These are phyloP conservation scores for Fistulina hepatica DNA, from an alignment of 1,284 basidiomycete species.

Conservation along the genomic window DNA sequence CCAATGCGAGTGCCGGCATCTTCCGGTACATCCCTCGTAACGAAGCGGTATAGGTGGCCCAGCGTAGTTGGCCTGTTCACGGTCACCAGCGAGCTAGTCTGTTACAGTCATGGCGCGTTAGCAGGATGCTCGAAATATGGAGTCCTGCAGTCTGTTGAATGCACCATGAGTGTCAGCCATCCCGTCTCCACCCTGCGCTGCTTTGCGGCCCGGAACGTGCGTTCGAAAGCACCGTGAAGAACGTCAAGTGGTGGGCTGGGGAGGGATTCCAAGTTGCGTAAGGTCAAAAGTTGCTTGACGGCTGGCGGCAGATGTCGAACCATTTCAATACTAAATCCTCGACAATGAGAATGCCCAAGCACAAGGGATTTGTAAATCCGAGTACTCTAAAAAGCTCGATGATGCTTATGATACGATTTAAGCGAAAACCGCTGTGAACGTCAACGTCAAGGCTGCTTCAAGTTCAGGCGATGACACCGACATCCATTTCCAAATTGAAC, in stretches of 20 bases:
- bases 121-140: conserved; percentile 8
- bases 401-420: no score
- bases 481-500: no score
- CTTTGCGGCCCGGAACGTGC: conserved; percentile 53
- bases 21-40: conserved; percentile 40
- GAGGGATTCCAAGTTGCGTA: conserved; percentile 55
- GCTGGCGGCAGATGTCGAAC: conserved; percentile 33
- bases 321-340: no score
- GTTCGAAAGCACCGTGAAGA: conserved; percentile 47
- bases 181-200: conserved; percentile 58
- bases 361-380: no score
- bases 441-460: no score
- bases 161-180: conserved; percentile 75
- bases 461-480: no score
- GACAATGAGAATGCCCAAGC: no score
- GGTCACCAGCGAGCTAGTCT: conserved; percentile 80
- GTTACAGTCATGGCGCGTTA: conserved; percentile 7
- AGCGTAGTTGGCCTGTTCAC: conserved; percentile 74
- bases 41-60: conserved; percentile 70
- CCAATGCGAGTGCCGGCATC: conserved; percentile 29
- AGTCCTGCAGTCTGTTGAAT: conserved; percentile 17
- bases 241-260: conserved; percentile 44
- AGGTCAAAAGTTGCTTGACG: conserved; percentile 64
- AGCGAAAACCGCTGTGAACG: no score
- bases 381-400: no score